A percentile compares a stretch with the other conserved stretches of the same genome.
phyloP scores from a whole-genome alignment of 2,329 filamentous ascomycete genomes.

The Aspergillus alliaceus region DNA sequence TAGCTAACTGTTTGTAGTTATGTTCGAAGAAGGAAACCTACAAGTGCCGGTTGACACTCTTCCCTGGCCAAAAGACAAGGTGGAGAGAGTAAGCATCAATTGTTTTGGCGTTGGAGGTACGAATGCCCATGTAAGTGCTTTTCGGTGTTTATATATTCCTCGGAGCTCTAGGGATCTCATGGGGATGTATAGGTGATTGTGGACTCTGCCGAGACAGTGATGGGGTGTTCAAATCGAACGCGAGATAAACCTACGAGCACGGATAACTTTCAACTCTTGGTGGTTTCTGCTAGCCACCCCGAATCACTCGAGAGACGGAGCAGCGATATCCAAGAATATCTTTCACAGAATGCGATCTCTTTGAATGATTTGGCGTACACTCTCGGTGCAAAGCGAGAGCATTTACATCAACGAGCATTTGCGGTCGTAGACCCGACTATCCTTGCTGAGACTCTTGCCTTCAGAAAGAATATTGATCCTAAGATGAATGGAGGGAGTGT shows the following conservation, averaged over 20 bases:
- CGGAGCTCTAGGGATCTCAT: too few species aligned
- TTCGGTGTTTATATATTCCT: too few species aligned
- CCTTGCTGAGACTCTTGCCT: not conserved
- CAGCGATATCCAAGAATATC: not conserved
- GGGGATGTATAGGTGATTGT: constrained; percentile 7
- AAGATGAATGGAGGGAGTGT: not conserved
- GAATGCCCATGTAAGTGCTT: constrained; percentile 16
- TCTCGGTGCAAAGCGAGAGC: not conserved
- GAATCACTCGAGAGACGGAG: not conserved
- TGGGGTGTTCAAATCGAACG: not conserved
- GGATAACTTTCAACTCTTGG: not conserved
- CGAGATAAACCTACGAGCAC: too few species aligned
- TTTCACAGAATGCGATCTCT: not conserved
- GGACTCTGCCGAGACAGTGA: not conserved
- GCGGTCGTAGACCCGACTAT: not conserved
- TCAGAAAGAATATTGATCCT: not conserved
- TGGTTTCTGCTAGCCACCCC: not conserved
- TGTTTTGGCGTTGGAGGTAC: constrained; percentile 25
- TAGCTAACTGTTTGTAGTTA: not conserved
- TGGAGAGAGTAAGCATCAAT: constrained; percentile 26
- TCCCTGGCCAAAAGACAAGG: constrained; percentile 19
- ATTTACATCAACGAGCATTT: not conserved
- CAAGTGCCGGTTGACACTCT: constrained; percentile 5
- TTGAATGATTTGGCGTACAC: not conserved
- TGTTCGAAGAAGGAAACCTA: constrained; percentile 7